These are phyloP conservation scores for Syncephalis plumigaleata DNA, from an alignment of 371 early-diverging fungal genomes.

Conservation along the genomic window DNA sequence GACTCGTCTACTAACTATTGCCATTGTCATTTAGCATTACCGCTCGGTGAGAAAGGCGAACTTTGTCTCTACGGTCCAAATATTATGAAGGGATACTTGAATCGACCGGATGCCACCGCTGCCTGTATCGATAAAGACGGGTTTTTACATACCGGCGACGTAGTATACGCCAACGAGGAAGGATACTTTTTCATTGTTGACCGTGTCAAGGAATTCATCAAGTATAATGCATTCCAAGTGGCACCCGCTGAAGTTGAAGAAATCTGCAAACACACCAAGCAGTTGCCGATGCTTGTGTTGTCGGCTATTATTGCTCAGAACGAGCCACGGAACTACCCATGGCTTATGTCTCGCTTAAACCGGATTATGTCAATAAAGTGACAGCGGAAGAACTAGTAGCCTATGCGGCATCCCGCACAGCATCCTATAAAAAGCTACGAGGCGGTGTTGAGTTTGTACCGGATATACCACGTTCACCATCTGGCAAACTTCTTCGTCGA, in stretches of 20 bases:
- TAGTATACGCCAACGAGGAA: slow-evolving; percentile 38
- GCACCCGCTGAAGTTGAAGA: slow-evolving; percentile 79
- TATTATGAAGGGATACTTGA: slow-evolving; percentile 56
- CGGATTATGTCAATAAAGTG: slow-evolving; percentile 11
- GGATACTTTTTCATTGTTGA: slow-evolving; percentile 37
- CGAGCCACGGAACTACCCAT: slow-evolving; percentile 63
- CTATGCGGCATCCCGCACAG: slow-evolving; percentile 40
- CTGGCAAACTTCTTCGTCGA: slow-evolving; percentile 64
- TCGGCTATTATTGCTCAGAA: slow-evolving; percentile 35
- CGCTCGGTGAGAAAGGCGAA: slow-evolving; percentile 40
- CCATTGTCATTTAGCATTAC: slow-evolving; percentile 27
- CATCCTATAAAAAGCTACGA: slow-evolving; percentile 53
- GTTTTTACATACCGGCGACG: slow-evolving; percentile 73
- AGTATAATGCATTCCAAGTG: slow-evolving; percentile 51
- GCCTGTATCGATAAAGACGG: slow-evolving; percentile 43
- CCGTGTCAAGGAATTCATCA: slow-evolving; percentile 39
- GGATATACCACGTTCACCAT: slow-evolving; percentile 54
- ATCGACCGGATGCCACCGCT: slow-evolving; percentile 44
- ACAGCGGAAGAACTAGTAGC: slow-evolving; percentile 23
- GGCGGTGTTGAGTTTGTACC: slow-evolving; percentile 56
- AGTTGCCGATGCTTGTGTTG: slow-evolving; percentile 59
- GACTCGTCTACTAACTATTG: slow-evolving; percentile 10
- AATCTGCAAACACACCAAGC: slow-evolving; percentile 38
- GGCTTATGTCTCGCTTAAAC: slow-evolving; percentile 50
- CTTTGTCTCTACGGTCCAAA: slow-evolving; percentile 68